Evolutionary conservation across 306 rosid species (phyloP).

Genomic region (Inga oerstediana): DNA sequence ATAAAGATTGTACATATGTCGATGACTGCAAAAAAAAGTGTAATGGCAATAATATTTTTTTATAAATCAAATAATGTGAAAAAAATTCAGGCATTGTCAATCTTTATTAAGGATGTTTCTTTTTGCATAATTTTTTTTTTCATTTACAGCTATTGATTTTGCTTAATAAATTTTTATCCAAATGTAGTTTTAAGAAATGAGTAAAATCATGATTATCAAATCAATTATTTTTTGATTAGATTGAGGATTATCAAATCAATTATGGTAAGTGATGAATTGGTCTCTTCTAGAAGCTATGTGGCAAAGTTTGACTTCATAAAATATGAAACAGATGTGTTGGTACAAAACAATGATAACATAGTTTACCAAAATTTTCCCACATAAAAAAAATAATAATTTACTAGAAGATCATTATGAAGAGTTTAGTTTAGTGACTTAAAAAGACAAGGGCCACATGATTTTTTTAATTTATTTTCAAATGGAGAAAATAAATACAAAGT

Average conservation of each 20-base stretch:
- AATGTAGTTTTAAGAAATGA: conserved; percentile 32
- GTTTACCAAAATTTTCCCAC: neutral
- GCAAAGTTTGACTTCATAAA: neutral
- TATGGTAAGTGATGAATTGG: conserved; percentile 28
- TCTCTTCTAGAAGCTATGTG: neutral
- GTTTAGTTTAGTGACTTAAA: conserved; percentile 5
- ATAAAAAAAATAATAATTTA: neutral
- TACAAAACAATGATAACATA: conserved; percentile 33
- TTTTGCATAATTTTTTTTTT: too few relatives aligned
- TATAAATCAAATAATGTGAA: neutral
- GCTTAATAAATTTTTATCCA: too few relatives aligned
- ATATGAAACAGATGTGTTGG: conserved; percentile 19
- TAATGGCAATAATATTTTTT: neutral
- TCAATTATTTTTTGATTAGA: too few relatives aligned
- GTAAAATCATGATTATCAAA: conserved; percentile 44
- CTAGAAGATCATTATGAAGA: neutral
- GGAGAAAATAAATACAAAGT: conserved; percentile 43
- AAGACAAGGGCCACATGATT: conserved; percentile 14
- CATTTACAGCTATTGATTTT: too few relatives aligned
- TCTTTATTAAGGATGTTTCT: neutral
- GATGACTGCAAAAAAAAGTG: neutral
- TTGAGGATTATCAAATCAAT: conserved; percentile 36
- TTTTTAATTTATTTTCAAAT: neutral
- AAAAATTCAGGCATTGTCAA: neutral
- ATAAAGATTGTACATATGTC: neutral